A percentile compares a stretch with the other conserved stretches of the same genome.
Evolutionary conservation across 2,329 filamentous ascomycete species (phyloP).

Genomic region (Didymella pomorum): DNA sequence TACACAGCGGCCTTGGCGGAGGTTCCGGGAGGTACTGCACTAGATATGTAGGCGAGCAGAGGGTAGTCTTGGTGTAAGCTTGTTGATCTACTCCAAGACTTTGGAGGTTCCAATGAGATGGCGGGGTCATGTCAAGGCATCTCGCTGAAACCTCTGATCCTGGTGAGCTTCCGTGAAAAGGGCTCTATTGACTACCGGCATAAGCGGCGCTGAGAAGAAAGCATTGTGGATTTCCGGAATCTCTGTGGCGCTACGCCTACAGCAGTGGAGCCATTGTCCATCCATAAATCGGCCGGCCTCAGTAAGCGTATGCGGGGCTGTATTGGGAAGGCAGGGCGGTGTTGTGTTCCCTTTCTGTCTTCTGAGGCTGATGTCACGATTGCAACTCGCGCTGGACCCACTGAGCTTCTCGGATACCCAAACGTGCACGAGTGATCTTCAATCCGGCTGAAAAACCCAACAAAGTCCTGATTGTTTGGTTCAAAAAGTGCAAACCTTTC

Average conservation of each 20-base stretch:
- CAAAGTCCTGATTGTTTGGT: background rate
- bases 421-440: background rate
- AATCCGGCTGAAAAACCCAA: background rate
- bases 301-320: background rate
- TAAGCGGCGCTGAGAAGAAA: background rate
- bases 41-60: conserved; percentile 3
- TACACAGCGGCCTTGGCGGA: background rate
- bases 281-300: background rate
- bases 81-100: conserved; percentile 1
- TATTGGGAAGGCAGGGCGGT: background rate
- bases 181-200: background rate
- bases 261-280: background rate
- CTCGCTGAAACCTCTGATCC: background rate
- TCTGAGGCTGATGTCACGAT: background rate
- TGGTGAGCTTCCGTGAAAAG: background rate
- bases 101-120: background rate
- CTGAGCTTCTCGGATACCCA: background rate
- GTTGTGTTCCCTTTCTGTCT: background rate
- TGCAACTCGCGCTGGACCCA: background rate
- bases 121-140: background rate
- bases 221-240: background rate
- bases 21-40: background rate
- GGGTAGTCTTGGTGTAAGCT: background rate
- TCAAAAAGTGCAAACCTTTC: background rate
- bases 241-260: background rate